Evolutionary conservation across 2,329 filamentous ascomycete genomes (phyloP), one percentile per base, ranked within the genome.

Genomic region (Paraphoma sp.): DNA sequence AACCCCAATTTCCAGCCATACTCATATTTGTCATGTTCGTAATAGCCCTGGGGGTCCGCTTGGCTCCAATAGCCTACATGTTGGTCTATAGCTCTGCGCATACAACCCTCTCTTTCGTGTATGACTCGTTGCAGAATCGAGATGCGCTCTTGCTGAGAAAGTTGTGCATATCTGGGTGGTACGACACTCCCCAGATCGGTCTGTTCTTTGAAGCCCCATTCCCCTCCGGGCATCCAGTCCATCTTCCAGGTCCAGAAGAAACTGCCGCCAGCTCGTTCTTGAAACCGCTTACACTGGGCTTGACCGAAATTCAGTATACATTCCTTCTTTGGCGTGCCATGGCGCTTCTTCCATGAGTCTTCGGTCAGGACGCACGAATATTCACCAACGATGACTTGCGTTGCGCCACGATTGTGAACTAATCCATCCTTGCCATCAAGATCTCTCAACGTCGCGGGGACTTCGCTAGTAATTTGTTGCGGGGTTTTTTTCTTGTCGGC

Each of bases 211-310:
- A 87, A 86, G 0, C 84, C 84, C 85, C 85, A 87, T 69, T 85
- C 84, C 11, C 84, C 84, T 11, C 84, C 85, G n/a, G 81, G 80
- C 80, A 85, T 84, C 84, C 84, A 87, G 60, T 85, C 80, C 84
- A 87, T 87, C 52, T 84, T 84, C 65, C 79, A 83, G 0, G 85
- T 87, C 85, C 85, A 87, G 74, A 87, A 87, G 64, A 82, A 86
- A 31, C 77, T 78, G 1, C 85, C 85, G 2, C 81, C 82, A 12
- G 82, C 72, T 44, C 77, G 78, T n/a, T 79, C 65, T 53, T 83
- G 80, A 70, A 81, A 87, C 43, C 76, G 76, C 10, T 75, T 65
- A 28, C 76, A 80, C 64, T 87, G 80, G 1, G 77, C 78, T 44
- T 77, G 74, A 11, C 83, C 83, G 62, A 86, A 85, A 18, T 78